Base-by-base conservation (phyloP, 805 yeast species). In the Wickerhamomyces hampshirensis region DNA sequence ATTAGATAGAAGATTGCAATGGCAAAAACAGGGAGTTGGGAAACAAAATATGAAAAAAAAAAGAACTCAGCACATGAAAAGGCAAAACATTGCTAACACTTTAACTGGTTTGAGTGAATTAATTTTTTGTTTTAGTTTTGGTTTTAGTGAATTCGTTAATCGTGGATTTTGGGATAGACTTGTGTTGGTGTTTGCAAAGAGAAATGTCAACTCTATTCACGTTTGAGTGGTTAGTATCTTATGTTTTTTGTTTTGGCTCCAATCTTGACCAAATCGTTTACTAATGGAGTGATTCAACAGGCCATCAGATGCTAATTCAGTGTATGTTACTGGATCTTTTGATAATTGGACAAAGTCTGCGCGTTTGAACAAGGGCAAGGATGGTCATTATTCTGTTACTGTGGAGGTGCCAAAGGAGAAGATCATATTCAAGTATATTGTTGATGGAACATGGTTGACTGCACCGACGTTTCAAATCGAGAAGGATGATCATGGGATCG, bases 301-400 rank as follows among this genome's bases (percentile, higher is more conserved):
- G 67, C 63, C 63, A 6, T 43, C 40, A 3, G 40, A 38, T 30
- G 59, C 55, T 5, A 42, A 42, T 4, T 53, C 61, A n/a, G 82
- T 77, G 29, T 71, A 68, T 42, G 75, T 77, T 31, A 73, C 82
- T 26, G 83, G 83, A n/a, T 63, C 72, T 19, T 73, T 73, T 51
- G 80, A 74, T 47, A 63, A 71, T 47, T 77, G 84, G 84, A 39
- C 65, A 27, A 66, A 68, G 49, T 58, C 73, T 3, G 61, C 69
- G 32, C 59, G 58, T 19, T 57, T 76, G 37, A 63, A 61, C 26
- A 63, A 62, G 49, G 34, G 34, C 11, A 64, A 62, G 33, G 56
- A 64, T 18, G 70, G 67, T 18, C 62, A 60, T 35, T 68, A 67
- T 43, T 49, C 68, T 18, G 66, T 64, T 23, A 75, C 77, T 8